Conservation (phyloP, 371 early-diverging fungal species). For the Mortierella sp. region DNA sequence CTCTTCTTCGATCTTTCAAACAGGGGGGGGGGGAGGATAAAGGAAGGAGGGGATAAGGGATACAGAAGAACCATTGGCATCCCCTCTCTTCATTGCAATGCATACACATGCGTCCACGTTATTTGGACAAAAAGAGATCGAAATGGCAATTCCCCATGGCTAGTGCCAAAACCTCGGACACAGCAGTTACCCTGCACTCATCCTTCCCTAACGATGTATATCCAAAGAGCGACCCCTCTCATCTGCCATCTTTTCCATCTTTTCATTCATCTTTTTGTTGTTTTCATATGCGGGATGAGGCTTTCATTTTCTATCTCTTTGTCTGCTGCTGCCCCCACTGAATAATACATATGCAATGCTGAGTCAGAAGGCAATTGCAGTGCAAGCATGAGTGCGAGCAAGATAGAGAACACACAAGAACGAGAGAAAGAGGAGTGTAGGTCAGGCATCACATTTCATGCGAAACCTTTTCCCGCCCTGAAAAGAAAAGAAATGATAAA, state of each 20-base stretch:
- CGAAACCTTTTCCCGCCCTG: constrained; percentile 10
- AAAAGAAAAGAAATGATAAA: background rate
- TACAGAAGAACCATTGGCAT: background rate
- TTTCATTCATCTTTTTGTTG: background rate
- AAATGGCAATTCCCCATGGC: background rate
- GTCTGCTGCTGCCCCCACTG: no score
- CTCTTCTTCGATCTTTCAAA: background rate
- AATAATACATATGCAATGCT: background rate
- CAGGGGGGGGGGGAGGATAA: no score
- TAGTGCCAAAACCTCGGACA: background rate
- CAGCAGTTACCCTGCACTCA: constrained; percentile 2
- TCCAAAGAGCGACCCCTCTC: background rate
- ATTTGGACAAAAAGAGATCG: background rate
- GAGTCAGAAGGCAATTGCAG: background rate
- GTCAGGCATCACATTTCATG: constrained; percentile 12
- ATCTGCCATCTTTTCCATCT: background rate
- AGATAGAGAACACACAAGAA: background rate
- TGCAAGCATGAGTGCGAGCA: background rate
- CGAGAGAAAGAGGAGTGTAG: background rate
- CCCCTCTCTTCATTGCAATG: background rate
- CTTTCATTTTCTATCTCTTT: background rate
- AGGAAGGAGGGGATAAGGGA: background rate
- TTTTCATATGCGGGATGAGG: background rate
- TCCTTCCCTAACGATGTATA: background rate
- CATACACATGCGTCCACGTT: background rate